Base-by-base conservation (phyloP, 73 alveolate genomes). In the Blepharisma stoltei region DNA sequence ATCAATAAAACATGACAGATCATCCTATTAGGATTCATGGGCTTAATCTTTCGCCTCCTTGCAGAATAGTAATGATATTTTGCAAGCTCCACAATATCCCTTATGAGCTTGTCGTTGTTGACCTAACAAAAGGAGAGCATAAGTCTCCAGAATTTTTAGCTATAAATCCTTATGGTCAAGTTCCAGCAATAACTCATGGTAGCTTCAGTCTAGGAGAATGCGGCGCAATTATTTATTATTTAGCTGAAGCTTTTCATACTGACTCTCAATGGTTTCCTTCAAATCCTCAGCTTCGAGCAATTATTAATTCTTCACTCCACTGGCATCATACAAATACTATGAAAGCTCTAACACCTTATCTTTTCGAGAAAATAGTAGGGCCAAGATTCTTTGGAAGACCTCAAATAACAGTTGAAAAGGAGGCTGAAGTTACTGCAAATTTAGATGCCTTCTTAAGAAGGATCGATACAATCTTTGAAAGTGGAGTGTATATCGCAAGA, bases 191-290 rank as follows among this genome's bases (percentile, higher is more conserved):
- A 67, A 44, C 5, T 0, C 90, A 87, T 44, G 88, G 76, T 4
- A 81, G 78, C 66, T 87, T 68, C 71, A 41, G 7, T 6, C 80
- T 87, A 14, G 54, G 27, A n/a, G 94, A 87, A 68, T 77, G 90
- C 49, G 88, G 78, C 50, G 80, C 94, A 6, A 87, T 87, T 46
- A n/a, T 87, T 79, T 70, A 85, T 32, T 87, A 87, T 54, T 54
- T 86, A 45, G 68, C 80, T 4, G 38, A 25, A 6, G 18, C 89
- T 4, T 60, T 83, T 37, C 55, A 69, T 18, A 79, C 54, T 2
- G 81, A 70, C 49, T 88, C 73, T 46, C 89, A 86, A 49, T 86
- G 93, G 93, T 86, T 81, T 67, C 93, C 93, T 0, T 50, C 65
- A 23, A 83, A 81, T 60, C 53, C 55, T 6, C 47, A 54, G 43